Evolutionary conservation across 345 rosid genomes (phyloP), one percentile per base, ranked within the genome.

Genomic region (Nephelium lappaceum): DNA sequence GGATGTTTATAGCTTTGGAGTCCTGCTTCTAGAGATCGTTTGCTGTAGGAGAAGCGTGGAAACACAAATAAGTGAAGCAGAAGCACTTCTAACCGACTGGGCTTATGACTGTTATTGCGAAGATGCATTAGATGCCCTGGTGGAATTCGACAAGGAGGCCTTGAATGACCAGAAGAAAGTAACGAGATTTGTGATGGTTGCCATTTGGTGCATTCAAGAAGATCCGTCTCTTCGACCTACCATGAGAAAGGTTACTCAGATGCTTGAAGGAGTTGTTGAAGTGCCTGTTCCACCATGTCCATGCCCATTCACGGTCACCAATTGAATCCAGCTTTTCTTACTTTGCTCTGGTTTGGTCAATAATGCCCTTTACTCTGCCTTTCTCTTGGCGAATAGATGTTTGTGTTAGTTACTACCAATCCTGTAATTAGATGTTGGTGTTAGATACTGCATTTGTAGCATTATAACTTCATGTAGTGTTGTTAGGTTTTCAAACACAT

Each of bases 131-230:
- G 72, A 77, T 66, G 24, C 82, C 76, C 75, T 89, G 70, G 78
- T 81, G 77, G 71, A 71, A 51, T 53, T 57, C 19, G 85, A 85
- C 5, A 67, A 39, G 72, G 83, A 79, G 9, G 85, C 83, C 49
- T 68, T 67, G 58, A 73, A 19, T 60, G 85, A 55, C 72, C 80
- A 6, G 75, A 84, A 71, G 77, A 76, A n/a, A 75, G 79, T 68
- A 53, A 82, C 38, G 74, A 84, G 79, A 70, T 85, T 61, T 63
- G 71, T 89, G 55, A 87, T 81, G 86, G 84, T 85, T 77, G 90
- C 87, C 19, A 78, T 89, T 62, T 89, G 92, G 92, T 89, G 92
- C 51, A 87, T 87, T 39, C 92, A 87, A 72, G 90, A 89, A 69
- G 90, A 89, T 24, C 89, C 85, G 74, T 8, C 67, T 72, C 72